Evolutionary conservation across 768 basidiomycete genomes (phyloP).

Genomic region (Astraeus odoratus): DNA sequence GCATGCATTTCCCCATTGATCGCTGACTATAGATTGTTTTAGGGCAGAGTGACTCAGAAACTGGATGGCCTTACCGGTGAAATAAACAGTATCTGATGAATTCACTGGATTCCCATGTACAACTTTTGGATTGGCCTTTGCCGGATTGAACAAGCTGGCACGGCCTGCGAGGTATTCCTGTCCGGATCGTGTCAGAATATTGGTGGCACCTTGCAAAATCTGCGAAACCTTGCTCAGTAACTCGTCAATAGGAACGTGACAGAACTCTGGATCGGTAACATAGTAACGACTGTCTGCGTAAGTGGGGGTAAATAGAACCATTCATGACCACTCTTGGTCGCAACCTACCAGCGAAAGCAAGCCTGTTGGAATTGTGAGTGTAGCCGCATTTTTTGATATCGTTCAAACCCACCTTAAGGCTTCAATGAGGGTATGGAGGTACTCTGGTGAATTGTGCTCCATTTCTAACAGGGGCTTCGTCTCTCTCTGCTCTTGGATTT

Average conservation of each 20-base stretch:
- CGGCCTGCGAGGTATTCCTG: slow-evolving; percentile 81
- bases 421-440: slow-evolving; percentile 84
- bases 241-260: slow-evolving; percentile 70
- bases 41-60: background rate
- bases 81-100: slow-evolving; percentile 93
- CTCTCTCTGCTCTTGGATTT: slow-evolving; percentile 67
- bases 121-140: slow-evolving; percentile 56
- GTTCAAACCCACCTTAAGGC: slow-evolving; percentile 54
- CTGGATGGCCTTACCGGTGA: slow-evolving; percentile 55
- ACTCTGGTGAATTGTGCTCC: slow-evolving; percentile 88
- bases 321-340: background rate
- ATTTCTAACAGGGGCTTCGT: slow-evolving; percentile 64
- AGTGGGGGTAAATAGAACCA: background rate
- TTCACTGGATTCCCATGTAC: slow-evolving; percentile 74
- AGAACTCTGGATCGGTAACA: slow-evolving; percentile 84
- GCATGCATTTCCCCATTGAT: slow-evolving; percentile 86
- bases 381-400: background rate
- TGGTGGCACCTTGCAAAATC: background rate
- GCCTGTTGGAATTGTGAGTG: slow-evolving; percentile 27
- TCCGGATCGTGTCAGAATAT: slow-evolving; percentile 1
- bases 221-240: slow-evolving; percentile 70
- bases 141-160: slow-evolving; percentile 72
- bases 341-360: slow-evolving; percentile 66
- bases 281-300: slow-evolving; percentile 74
- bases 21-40: slow-evolving; percentile 45